Conservation (phyloP, 257 asterid species). For the Solanum ahanhuiri region DNA sequence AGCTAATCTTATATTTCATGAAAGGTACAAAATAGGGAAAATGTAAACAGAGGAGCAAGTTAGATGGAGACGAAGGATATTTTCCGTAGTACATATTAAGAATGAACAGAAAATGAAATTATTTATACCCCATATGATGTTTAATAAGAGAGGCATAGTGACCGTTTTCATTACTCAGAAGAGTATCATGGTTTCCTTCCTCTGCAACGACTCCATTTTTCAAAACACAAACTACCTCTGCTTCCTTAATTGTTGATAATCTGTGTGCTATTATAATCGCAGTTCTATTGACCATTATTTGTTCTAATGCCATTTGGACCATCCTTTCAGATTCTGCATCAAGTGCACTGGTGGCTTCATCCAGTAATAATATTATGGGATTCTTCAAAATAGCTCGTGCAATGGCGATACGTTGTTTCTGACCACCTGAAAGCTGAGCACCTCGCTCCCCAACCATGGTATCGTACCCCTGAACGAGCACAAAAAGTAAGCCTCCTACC, state of each 20-base stretch:
- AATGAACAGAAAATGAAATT: neutral
- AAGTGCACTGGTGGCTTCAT: slow-evolving; percentile 68
- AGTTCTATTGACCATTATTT: slow-evolving; percentile 49
- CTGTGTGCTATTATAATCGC: slow-evolving; percentile 63
- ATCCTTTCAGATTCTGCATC: slow-evolving; percentile 70
- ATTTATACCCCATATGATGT: neutral
- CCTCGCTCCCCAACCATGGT: no score
- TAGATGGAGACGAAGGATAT: no score
- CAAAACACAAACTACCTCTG: slow-evolving; percentile 47
- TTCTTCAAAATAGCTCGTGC: no score
- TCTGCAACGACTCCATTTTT: slow-evolving; percentile 47
- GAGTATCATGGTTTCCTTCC: slow-evolving; percentile 48
- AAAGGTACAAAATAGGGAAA: no score
- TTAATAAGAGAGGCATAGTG: slow-evolving; percentile 30
- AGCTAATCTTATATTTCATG: no score
- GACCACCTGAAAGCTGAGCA: no score
- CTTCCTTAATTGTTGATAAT: slow-evolving; percentile 52
- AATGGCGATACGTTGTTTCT: no score
- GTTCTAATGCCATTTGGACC: slow-evolving; percentile 58
- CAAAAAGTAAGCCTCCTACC: no score
- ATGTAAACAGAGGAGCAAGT: no score
- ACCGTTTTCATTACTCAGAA: slow-evolving; percentile 33
- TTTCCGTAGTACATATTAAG: neutral
- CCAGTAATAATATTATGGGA: slow-evolving; percentile 19
- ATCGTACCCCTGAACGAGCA: no score